Conservation (phyloP, 768 basidiomycete species). For the Mycena vitilis region DNA sequence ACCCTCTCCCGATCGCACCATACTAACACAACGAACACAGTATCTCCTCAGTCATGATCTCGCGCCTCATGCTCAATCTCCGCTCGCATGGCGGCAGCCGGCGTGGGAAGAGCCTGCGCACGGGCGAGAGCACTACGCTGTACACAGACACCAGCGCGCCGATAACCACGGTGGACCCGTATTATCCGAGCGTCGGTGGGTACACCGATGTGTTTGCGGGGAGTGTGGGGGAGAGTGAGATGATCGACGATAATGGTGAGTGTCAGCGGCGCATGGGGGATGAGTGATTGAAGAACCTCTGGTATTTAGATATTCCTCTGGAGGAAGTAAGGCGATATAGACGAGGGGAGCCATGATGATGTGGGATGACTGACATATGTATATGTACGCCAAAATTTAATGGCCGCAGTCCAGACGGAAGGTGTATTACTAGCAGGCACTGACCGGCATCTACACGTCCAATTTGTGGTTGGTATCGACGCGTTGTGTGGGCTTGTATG, state of each 20-base stretch:
- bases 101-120: neutral
- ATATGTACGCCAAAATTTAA: too few species aligned
- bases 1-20: neutral
- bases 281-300: too few species aligned
- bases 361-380: too few species aligned
- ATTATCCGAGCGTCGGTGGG: neutral
- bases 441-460: too few species aligned
- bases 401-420: too few species aligned
- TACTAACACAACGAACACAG: conserved; percentile 32
- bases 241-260: neutral
- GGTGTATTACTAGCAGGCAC: too few species aligned
- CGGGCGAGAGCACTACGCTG: conserved; percentile 8
- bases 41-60: conserved; percentile 52
- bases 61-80: conserved; percentile 54
- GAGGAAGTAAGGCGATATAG: too few species aligned
- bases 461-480: too few species aligned
- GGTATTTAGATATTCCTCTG: too few species aligned
- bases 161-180: conserved; percentile 32
- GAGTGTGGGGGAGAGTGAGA: neutral
- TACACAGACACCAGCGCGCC: neutral
- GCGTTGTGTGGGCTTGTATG: too few species aligned
- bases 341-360: too few species aligned
- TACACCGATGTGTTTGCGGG: too few species aligned
- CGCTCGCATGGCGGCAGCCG: conserved; percentile 44
- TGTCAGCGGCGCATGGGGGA: neutral